phyloP scores from a whole-genome alignment of 2,329 filamentous ascomycete species.

The Fusarium falciforme region DNA sequence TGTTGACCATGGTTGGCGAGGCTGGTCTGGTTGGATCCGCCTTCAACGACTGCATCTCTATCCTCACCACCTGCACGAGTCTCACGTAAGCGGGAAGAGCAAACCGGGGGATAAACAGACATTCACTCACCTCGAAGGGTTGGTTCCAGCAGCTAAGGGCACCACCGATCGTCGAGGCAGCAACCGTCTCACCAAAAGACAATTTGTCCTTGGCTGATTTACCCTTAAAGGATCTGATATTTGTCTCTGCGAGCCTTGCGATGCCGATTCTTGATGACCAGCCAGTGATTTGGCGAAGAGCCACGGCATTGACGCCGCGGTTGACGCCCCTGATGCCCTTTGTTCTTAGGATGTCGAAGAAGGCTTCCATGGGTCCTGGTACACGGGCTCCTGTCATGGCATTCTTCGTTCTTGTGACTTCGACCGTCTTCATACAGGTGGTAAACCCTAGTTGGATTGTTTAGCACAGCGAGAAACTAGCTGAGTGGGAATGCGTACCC shows the following conservation, averaged over 20 bases:
- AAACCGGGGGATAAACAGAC: not conserved
- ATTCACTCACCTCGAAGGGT: not conserved
- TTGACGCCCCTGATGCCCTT: constrained; percentile 19
- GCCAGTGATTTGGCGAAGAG: constrained; percentile 14
- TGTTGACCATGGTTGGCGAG: not conserved
- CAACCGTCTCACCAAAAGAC: constrained; percentile 4
- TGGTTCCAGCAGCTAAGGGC: not conserved
- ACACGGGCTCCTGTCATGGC: not conserved
- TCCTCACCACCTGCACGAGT: constrained; percentile 1
- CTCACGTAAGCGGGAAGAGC: not conserved
- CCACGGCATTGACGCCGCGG: constrained; percentile 15
- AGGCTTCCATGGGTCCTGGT: constrained; percentile 18
- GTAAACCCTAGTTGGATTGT: constrained; percentile 1
- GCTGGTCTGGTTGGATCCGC: constrained; percentile 3
- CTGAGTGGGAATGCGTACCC: not conserved
- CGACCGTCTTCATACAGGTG: constrained; percentile 21
- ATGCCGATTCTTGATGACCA: constrained; percentile 23
- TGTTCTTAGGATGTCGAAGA: constrained; percentile 6
- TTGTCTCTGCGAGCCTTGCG: constrained; percentile 10
- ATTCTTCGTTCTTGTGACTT: constrained; percentile 13
- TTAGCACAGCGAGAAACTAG: not conserved
- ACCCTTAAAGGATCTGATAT: not conserved
- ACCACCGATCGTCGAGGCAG: constrained; percentile 3
- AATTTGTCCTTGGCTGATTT: constrained; percentile 4
- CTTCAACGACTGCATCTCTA: constrained; percentile 26